Conservation (phyloP, 805 yeast genomes). For the Hanseniaspora mollemarum region DNA sequence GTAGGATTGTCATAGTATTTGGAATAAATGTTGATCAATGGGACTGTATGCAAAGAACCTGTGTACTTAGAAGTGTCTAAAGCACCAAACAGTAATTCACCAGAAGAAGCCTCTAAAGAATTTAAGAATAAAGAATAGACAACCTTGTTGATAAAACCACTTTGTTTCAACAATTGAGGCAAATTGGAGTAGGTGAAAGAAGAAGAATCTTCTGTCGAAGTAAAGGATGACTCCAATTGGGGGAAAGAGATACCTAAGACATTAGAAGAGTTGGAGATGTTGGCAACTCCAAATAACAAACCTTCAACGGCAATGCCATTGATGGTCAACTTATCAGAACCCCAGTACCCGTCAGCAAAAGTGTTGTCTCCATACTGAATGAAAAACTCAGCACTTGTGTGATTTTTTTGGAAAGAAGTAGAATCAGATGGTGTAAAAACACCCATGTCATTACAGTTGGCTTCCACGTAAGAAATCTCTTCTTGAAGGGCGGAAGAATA, state of each 20-base stretch:
- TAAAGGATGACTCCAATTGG: slow-evolving; percentile 44
- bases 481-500: not conserved
- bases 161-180: slow-evolving; percentile 44
- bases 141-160: slow-evolving; percentile 40
- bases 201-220: slow-evolving; percentile 14
- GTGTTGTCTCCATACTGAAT: slow-evolving; percentile 38
- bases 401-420: slow-evolving; percentile 19
- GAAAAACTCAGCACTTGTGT: slow-evolving; percentile 22
- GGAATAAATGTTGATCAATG: slow-evolving; percentile 36
- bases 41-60: slow-evolving; percentile 39
- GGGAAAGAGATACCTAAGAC: slow-evolving; percentile 53
- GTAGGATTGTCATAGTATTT: slow-evolving; percentile 32
- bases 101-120: slow-evolving; percentile 29
- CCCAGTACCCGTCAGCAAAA: slow-evolving; percentile 42
- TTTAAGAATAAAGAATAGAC: slow-evolving; percentile 48
- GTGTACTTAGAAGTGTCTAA: slow-evolving; percentile 44
- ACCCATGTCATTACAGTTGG: slow-evolving; percentile 24
- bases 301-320: slow-evolving; percentile 37
- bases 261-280: slow-evolving; percentile 45
- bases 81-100: slow-evolving; percentile 54
- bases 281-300: slow-evolving; percentile 54
- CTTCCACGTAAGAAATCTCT: slow-evolving; percentile 6
- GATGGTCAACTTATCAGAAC: slow-evolving; percentile 43
- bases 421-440: slow-evolving; percentile 23
- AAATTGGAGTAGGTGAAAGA: slow-evolving; percentile 43